Base-by-base conservation (phyloP, 768 basidiomycete species). In the Panaeolus cyanescens region DNA sequence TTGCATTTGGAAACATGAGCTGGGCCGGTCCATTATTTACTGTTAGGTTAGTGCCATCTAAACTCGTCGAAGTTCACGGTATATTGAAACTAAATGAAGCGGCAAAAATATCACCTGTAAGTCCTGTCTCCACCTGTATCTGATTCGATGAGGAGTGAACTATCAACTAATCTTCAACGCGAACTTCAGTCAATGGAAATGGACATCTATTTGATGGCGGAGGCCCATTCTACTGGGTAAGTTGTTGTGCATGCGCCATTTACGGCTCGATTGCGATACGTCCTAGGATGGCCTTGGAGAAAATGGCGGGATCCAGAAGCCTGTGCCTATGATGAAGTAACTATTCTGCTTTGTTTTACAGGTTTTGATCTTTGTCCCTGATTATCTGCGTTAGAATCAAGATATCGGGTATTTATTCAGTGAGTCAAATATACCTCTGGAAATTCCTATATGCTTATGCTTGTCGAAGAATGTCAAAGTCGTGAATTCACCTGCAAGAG, bases 1-100 rank as follows among this genome's bases (percentile, higher is more conserved):
- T 90, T 45, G 64, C 70, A 22, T 89, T 90, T 67, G 86, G 80
- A 6, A 82, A 81, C 54, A 8, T 67, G 58, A 80, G 67, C 37
- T 86, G 85, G 85, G 72, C 67, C 0, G 86, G 85, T 12, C 86
- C 83, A 12, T 72, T 87, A 37, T 85, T 88, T 68, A 70, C 76
- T 32, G 68, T 88, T 65, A 80, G 65, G 85, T 85, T 62, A 40
- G 72, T 67, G 13, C 22, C 13, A 37, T 25, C 19, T 58, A 22
- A n/a, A 28, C 12, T 25, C 17, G 28, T 1, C 1, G 32, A 22
- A 4, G 9, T 20, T 62, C 50, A 17, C 5, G 10, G 12, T 15
- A 13, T n/a, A 28, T 9, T 50, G 45, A 50, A 50, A 25, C 4
- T 15, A 42, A 22, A 20, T 25, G 32, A 59, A 85, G 85, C 53